A percentile compares a stretch with the other conserved stretches of the same genome.
Conservation (phyloP, 2,329 filamentous ascomycete species). For the Fusarium coffeatum region DNA sequence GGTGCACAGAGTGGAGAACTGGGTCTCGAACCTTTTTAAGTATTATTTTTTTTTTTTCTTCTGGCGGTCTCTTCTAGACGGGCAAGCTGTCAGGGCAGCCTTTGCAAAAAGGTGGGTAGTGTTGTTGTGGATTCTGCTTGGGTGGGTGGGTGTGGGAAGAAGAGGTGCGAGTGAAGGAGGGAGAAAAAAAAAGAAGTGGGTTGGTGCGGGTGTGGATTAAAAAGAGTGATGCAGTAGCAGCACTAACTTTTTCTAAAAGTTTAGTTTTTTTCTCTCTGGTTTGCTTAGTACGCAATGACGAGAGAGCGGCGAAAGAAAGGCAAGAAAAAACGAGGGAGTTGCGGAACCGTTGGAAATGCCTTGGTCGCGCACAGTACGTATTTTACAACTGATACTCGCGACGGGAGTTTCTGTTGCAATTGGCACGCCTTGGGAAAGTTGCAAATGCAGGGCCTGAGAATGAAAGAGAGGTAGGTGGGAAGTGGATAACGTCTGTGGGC, state of each 20-base stretch:
- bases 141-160: slow-evolving; percentile 40
- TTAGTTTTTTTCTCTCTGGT: not conserved
- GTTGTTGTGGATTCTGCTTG: slow-evolving; percentile 37
- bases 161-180: slow-evolving; percentile 42
- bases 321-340: slow-evolving; percentile 16
- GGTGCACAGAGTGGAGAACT: slow-evolving; percentile 59
- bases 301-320: slow-evolving; percentile 25
- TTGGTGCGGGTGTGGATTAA: slow-evolving; percentile 41
- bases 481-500: slow-evolving; percentile 47
- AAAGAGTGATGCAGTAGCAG: slow-evolving; percentile 33
- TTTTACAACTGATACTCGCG: slow-evolving; percentile 31
- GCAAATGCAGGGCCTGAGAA: slow-evolving; percentile 19
- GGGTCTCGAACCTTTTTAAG: slow-evolving; percentile 58
- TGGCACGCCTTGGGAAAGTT: slow-evolving; percentile 28
- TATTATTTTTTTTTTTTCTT: slow-evolving; percentile 49
- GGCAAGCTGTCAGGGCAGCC: slow-evolving; percentile 47
- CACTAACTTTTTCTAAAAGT: slow-evolving; percentile 30
- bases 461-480: slow-evolving; percentile 33
- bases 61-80: slow-evolving; percentile 30
- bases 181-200: slow-evolving; percentile 41
- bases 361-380: slow-evolving; percentile 39
- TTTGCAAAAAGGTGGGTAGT: slow-evolving; percentile 47
- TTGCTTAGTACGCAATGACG: slow-evolving; percentile 38
- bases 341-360: slow-evolving; percentile 44
- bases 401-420: slow-evolving; percentile 30